A percentile compares a stretch with the other conserved stretches of the same genome.
These are phyloP conservation scores for Asterochloris sp. DNA, from an alignment of 139 green algal species.

Conservation along the genomic window DNA sequence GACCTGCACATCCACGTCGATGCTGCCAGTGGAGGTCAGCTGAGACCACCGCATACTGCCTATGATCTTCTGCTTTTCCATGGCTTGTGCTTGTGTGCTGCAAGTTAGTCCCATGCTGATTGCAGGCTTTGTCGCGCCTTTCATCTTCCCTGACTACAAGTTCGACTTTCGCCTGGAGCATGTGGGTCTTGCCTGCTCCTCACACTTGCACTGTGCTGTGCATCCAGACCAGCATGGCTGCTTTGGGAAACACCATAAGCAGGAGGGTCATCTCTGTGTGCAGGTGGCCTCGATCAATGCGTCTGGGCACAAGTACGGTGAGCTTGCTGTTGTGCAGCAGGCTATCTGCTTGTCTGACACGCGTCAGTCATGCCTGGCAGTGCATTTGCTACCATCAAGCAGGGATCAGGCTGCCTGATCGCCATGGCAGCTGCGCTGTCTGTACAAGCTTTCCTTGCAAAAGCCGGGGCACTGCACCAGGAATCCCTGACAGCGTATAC, in stretches of 20 bases:
- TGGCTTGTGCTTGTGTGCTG: not conserved
- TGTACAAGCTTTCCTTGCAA: too few species aligned
- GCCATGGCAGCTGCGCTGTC: too few species aligned
- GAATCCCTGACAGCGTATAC: not conserved
- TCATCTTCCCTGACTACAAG: conserved; percentile 58
- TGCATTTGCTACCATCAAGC: too few species aligned
- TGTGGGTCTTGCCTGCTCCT: conserved; percentile 16
- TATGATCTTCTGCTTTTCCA: not conserved
- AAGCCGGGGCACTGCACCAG: too few species aligned
- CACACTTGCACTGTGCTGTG: conserved; percentile 65
- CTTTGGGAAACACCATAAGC: too few species aligned
- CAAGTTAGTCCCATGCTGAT: not conserved
- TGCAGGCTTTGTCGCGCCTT: conserved; percentile 59
- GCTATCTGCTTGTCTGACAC: too few species aligned
- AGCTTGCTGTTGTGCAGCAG: too few species aligned
- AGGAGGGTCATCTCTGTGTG: too few species aligned
- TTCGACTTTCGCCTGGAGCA: conserved; percentile 61
- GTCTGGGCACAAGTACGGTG: too few species aligned
- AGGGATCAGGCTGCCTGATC: too few species aligned
- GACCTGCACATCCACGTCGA: conserved; percentile 67
- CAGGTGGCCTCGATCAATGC: too few species aligned
- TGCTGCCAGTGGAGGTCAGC: conserved; percentile 46
- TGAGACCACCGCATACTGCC: not conserved
- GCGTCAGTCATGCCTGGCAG: too few species aligned
- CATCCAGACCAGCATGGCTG: conserved; percentile 15